Base-by-base conservation (phyloP, 257 asterid species). In the Capsicum chinense region DNA sequence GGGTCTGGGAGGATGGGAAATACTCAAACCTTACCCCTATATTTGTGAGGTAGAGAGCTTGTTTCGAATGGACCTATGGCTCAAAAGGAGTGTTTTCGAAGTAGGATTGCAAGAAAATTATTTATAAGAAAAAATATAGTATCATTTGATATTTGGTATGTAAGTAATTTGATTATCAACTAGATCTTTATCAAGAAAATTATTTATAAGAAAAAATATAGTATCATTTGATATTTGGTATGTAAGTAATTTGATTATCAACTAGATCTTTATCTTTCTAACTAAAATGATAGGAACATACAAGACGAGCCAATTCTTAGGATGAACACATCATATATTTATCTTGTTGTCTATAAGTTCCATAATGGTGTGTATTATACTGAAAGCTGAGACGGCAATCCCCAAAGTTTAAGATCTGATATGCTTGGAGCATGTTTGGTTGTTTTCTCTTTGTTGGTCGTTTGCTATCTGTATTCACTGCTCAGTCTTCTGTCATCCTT, bases 401-500 rank as follows among this genome's bases (percentile, higher is more conserved):
- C 17, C 39, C 1, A 10, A 71, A 17, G 39, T 1, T 47, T 71
- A 57, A 44, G 58, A 44, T n/a, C 79, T 71, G 17, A 47, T 71
- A 6, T 47, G 39, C 79, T 71, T 71, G 17, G 37, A 69, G 47
- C 44, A 39, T 39, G 44, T 39, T 4, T 71, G 58, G 39, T 47
- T 71, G 16, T 57, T 47, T 47, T 21, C 3, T 44, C 39, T 71
- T 71, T n/a, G 57, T 71, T n/a, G 79, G 58, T 71, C 58, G 5
- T 71, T 12, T 5, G 79, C 3, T 2, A n/a, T 8, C 79, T 71
- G 5, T 47, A 13, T 50, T 71, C 58, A 71, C n/a, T 9, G 5
- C 17, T 71, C 58, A 2, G 37, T 71, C 58, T 71, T 71, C 79
- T 44, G 58, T 70, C 37, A 71, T 71, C 39, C 47, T 15, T 71